A percentile compares a stretch with the other conserved stretches of the same genome.
phyloP scores from a whole-genome alignment of 148 eudicot species.

The Tetragonia tetragonoides region DNA sequence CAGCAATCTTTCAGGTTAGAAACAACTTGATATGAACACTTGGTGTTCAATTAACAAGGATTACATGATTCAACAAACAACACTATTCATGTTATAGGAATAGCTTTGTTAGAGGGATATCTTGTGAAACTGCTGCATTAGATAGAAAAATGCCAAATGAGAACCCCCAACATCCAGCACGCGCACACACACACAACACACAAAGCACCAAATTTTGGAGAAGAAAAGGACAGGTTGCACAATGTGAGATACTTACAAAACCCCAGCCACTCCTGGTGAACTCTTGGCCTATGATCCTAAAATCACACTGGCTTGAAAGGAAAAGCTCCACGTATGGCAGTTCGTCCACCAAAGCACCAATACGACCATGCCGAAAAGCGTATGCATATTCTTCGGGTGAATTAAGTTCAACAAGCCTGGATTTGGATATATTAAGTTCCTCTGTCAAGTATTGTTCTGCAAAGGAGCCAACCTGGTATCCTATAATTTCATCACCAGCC shows the following conservation, averaged over 20 bases:
- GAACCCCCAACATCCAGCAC: no score
- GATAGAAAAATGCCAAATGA: no score
- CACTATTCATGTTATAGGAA: no score
- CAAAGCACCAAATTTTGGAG: no score
- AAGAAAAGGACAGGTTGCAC: no score
- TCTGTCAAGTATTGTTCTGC: constrained; percentile 58
- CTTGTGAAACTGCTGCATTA: no score
- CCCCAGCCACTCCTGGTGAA: constrained; percentile 98
- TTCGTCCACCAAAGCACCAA: constrained; percentile 88
- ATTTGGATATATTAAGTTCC: constrained; percentile 59
- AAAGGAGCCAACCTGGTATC: constrained; percentile 88
- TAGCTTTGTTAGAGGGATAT: no score
- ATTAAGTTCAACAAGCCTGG: constrained; percentile 65
- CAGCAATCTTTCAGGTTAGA: background rate
- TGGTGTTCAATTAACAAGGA: background rate
- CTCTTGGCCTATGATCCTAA: constrained; percentile 74
- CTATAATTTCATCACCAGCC: constrained; percentile 47
- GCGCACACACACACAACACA: no score
- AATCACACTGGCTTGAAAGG: constrained; percentile 76
- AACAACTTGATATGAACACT: background rate
- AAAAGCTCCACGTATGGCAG: constrained; percentile 77
- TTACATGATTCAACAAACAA: no score
- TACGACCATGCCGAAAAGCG: constrained; percentile 63
- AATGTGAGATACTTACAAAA: constrained; percentile 62
- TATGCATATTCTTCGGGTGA: constrained; percentile 71